A percentile compares a stretch with the other conserved stretches of the same genome.
Evolutionary conservation across 306 rosid genomes (phyloP).

Genomic region (Quercus wislizeni): DNA sequence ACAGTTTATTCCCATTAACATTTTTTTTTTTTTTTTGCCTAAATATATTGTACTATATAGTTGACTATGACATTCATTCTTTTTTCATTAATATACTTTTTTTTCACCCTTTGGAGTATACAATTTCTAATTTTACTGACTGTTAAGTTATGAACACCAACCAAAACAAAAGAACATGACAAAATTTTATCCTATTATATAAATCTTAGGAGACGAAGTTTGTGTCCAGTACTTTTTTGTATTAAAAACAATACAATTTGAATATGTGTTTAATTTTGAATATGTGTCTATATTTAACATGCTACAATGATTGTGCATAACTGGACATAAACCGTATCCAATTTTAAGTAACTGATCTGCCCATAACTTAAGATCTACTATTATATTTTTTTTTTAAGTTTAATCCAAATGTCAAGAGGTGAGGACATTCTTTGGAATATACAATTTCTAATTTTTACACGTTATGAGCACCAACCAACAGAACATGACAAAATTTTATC

Average conservation of each 20-base stretch:
- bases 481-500: not conserved
- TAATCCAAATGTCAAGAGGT: not conserved
- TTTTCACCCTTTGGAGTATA: not conserved
- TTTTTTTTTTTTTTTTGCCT: too few species aligned
- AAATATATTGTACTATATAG: too few species aligned
- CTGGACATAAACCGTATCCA: too few species aligned
- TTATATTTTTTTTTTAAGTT: too few species aligned
- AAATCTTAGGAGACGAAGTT: too few species aligned
- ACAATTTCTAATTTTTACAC: not conserved
- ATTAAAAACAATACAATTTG: accelerated
- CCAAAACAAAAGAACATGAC: not conserved
- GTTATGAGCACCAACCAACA: not conserved
- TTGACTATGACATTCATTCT: not conserved
- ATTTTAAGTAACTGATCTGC: too few species aligned
- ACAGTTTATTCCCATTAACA: too few species aligned
- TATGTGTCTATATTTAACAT: accelerated
- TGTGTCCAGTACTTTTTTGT: too few species aligned
- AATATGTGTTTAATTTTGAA: too few species aligned
- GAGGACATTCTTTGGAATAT: not conserved
- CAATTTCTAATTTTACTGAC: not conserved
- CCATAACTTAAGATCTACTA: too few species aligned
- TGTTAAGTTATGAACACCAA: not conserved
- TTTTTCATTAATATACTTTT: not conserved
- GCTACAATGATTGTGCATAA: too few species aligned
- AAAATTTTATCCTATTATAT: not conserved